phyloP scores from a whole-genome alignment of 1,284 basidiomycete species.

The Malassezia cuniculi region DNA sequence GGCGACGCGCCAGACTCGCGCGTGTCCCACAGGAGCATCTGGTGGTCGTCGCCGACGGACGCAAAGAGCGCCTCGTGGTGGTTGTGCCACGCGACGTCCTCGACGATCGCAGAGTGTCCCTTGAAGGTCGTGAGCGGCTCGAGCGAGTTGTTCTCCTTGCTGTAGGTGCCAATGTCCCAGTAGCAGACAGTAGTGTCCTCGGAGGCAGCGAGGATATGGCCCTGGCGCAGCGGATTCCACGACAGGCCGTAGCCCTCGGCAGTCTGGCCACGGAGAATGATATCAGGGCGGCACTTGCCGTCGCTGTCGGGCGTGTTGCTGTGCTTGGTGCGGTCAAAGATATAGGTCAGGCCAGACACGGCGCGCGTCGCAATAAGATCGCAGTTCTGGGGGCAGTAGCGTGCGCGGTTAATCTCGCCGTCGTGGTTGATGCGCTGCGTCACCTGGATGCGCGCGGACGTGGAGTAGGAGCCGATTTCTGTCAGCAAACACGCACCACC shows the following conservation, averaged over 20 bases:
- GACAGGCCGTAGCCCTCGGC: constrained; percentile 92
- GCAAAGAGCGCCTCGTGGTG: constrained; percentile 74
- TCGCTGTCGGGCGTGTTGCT: constrained; percentile 78
- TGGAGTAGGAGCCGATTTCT: constrained; percentile 47
- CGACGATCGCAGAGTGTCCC: constrained; percentile 51
- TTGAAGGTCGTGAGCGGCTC: constrained; percentile 70
- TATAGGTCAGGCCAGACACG: constrained; percentile 72
- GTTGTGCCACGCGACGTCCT: constrained; percentile 96
- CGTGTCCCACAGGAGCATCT: constrained; percentile 91
- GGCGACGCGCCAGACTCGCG: constrained; percentile 55
- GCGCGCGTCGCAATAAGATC: constrained; percentile 92
- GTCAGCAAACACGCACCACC: constrained; percentile 46
- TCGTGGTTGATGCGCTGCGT: constrained; percentile 90
- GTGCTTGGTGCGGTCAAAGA: constrained; percentile 97
- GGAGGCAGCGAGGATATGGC: constrained; percentile 78
- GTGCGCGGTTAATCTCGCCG: constrained; percentile 89
- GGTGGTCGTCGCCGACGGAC: constrained; percentile 91
- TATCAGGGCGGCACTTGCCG: constrained; percentile 70
- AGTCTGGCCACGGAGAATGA: constrained; percentile 73
- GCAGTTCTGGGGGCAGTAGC: constrained; percentile 98
- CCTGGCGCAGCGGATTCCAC: constrained; percentile 71
- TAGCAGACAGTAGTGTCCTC: constrained; percentile 93
- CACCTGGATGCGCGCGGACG: constrained; percentile 68
- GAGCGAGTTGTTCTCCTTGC: constrained; percentile 63
- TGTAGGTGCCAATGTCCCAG: constrained; percentile 86